These are phyloP conservation scores for Agrostemma githago DNA, from an alignment of 148 eudicot species.

Conservation along the genomic window DNA sequence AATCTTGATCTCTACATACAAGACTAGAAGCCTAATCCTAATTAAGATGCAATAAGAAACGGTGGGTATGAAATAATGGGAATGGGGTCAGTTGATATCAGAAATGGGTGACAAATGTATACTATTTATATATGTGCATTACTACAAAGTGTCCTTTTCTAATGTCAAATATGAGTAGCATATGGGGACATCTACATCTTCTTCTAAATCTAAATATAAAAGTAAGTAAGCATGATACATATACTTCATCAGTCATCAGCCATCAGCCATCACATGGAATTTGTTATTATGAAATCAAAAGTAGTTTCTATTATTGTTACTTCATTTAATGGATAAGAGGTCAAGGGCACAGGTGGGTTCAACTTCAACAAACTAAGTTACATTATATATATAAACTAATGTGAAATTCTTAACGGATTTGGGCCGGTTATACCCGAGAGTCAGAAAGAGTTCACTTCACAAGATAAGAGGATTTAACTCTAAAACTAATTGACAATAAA, in stretches of 20 bases:
- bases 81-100: constrained; percentile 19
- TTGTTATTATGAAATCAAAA: constrained; percentile 10
- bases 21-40: too few species aligned
- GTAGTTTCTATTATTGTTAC: neutral
- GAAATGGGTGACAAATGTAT: constrained; percentile 10
- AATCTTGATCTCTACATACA: too few species aligned
- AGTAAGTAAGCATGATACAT: neutral
- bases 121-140: neutral
- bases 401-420: too few species aligned
- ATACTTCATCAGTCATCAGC: neutral
- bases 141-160: constrained; percentile 2
- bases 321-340: constrained; percentile 11
- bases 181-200: constrained; percentile 5
- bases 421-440: too few species aligned
- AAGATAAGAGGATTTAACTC: too few species aligned
- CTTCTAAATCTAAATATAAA: too few species aligned
- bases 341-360: constrained; percentile 33
- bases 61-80: constrained; percentile 11
- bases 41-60: too few species aligned
- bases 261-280: constrained; percentile 26
- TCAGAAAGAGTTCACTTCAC: too few species aligned
- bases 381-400: too few species aligned
- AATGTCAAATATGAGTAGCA: neutral
- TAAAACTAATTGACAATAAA: too few species aligned
- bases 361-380: neutral